Evolutionary conservation across 2,329 filamentous ascomycete genomes (phyloP), one percentile per base, ranked within the genome.

Genomic region (Exophiala dermatitidis): DNA sequence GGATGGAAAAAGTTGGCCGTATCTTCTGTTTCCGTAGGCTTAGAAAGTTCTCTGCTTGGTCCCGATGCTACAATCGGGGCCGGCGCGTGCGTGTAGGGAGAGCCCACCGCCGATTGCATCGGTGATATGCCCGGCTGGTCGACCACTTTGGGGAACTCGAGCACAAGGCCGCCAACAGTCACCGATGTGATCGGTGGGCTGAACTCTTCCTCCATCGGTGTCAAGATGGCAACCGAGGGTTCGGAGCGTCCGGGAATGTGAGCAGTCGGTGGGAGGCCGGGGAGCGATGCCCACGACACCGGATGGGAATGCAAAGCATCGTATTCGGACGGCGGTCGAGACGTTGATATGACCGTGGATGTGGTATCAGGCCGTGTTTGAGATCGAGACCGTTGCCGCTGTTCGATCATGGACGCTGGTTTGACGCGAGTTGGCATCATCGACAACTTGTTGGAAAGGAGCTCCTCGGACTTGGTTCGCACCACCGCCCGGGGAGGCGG

Each of bases 401-500:
- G 58, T 38, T 60, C 62, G 40, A 60, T 53, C 62, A 63, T 62
- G 2, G 61, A 62, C 30, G 48, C 55, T 5, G 60, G 50, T 50
- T 63, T 60, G 12, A 50, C 40, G 1, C 54, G 46, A 5, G 56
- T 40, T 33, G 58, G 52, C 32, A 58, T 9, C 26, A 56, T 47
- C 29, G 59, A 54, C 7, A 55, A 40, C 45, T 58, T 53, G 33
- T 48, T 42, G 4, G 48, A 48, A 33, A 59, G 30, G 19, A 62
- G 48, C 29, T 61, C 52, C 37, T 60, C 62, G 5, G 62, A 64
- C 46, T 58, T 57, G 3, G 62, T 59, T 26, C 62, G 50, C 28
- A 61, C 19, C 42, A 70, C 53, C 19, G 68, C 67, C 49, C 64
- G 69, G 10, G 67, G 64, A 2, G 71, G 71, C 2, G 63, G 58